phyloP scores from a whole-genome alignment of 2,329 filamentous ascomycete genomes.

The Cadophora gregata region DNA sequence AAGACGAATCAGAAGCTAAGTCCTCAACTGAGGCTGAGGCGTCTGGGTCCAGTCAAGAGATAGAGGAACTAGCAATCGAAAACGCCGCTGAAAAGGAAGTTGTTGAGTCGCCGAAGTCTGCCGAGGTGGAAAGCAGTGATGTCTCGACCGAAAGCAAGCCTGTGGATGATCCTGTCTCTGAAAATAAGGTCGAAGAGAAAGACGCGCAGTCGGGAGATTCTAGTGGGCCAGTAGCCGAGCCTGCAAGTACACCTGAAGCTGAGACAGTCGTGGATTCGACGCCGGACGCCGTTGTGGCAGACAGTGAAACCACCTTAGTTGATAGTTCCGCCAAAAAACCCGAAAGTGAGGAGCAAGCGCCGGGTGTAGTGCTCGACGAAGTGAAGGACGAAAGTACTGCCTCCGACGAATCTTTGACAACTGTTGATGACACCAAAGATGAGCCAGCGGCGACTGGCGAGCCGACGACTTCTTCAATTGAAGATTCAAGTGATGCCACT shows the following conservation, averaged over 20 bases:
- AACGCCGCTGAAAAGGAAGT: not conserved
- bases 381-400: not conserved
- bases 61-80: not conserved
- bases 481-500: not conserved
- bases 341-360: not conserved
- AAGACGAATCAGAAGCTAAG: not conserved
- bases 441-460: not conserved
- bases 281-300: conserved; percentile 25
- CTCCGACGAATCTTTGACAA: not conserved
- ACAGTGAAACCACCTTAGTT: conserved; percentile 14
- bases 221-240: not conserved
- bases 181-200: not conserved
- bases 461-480: not conserved
- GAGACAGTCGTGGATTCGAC: conserved; percentile 16
- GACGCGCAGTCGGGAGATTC: not conserved
- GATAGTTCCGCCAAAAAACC: not conserved
- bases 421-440: not conserved
- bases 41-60: not conserved
- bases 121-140: not conserved
- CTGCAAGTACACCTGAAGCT: not conserved
- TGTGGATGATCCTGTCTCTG: not conserved
- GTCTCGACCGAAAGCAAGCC: not conserved
- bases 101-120: not conserved
- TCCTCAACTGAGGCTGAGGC: not conserved
- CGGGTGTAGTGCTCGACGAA: not conserved